Conservation (phyloP, 225 moss, liverwort and hornwort genomes). For the Rhytidiadelphus loreus region DNA sequence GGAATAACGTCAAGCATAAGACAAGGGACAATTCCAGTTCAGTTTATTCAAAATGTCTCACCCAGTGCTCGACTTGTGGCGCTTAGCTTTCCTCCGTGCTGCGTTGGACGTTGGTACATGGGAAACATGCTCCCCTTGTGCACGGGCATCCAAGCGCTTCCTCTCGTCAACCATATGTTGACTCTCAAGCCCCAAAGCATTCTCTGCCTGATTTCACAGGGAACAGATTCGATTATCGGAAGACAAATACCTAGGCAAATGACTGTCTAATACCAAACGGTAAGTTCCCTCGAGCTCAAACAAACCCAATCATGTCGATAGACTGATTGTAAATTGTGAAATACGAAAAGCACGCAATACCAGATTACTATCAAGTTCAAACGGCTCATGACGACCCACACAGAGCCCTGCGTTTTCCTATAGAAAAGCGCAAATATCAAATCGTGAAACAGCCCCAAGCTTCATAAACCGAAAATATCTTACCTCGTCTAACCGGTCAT, state of each 20-base stretch:
- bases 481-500: constrained; percentile 21
- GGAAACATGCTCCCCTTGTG: constrained; percentile 44
- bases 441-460: neutral
- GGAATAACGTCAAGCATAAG: neutral
- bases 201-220: constrained; percentile 12
- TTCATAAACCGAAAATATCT: neutral
- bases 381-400: neutral
- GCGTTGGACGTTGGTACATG: constrained; percentile 65
- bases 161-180: constrained; percentile 82
- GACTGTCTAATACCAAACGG: neutral
- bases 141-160: constrained; percentile 80
- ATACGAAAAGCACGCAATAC: neutral
- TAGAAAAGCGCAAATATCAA: neutral
- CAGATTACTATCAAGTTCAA: neutral
- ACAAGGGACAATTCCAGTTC: neutral
- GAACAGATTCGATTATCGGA: neutral
- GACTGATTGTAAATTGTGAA: neutral
- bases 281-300: neutral
- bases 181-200: constrained; percentile 47
- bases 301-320: neutral
- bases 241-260: neutral
- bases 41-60: constrained; percentile 5
- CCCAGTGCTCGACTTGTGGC: constrained; percentile 59
- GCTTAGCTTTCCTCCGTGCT: constrained; percentile 68
- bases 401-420: neutral